Base-by-base conservation (phyloP, 495 filamentous ascomycete genomes). In the Xylaria curta region DNA sequence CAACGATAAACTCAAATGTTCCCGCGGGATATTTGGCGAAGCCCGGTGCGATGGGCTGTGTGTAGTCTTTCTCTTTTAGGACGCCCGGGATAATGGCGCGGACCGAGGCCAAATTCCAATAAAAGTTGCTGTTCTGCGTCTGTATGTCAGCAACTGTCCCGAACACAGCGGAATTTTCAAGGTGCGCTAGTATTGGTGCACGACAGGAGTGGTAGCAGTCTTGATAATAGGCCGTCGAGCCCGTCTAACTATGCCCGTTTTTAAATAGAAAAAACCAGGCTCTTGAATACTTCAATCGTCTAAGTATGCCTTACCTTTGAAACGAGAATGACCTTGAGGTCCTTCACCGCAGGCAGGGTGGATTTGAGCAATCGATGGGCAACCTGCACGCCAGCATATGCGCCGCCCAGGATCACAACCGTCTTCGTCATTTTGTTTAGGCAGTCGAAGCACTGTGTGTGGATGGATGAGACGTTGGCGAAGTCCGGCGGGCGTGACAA, bases 41-140 rank as follows among this genome's bases (percentile, higher is more conserved):
- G 3, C 81, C 79, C 10, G 72, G 56, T 64, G 77, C 76, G 68
- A 86, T 78, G 44, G 87, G 76, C 54, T 81, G 81, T 76, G 85
- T 74, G 75, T 89, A 82, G 49, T 86, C 76, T 21, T 83, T 80
- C 51, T 81, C 80, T 67, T 85, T 84, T 72, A 85, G 71, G 24
- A 80, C 68, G 24, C 84, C 85, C 17, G 85, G 84, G 51, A 87
- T 79, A 61, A 89, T 79, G 75, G 86, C 83, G 42, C 89, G 87
- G 17, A 88, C 84, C 2, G 88, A 78, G 26, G 85, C 88, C 19
- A 88, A 13, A 68, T 88, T 89, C 82, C 84, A 89, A 82, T 81
- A 90, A 73, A 90, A 83, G 71, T 89, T 84, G 54, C 81, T 83
- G 69, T 84, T 86, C 83, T 85, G 63, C 21, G 38, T 79, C 75